phyloP scores from a whole-genome alignment of 1,284 basidiomycete genomes.

The Pyrrhoderma lamaoense region DNA sequence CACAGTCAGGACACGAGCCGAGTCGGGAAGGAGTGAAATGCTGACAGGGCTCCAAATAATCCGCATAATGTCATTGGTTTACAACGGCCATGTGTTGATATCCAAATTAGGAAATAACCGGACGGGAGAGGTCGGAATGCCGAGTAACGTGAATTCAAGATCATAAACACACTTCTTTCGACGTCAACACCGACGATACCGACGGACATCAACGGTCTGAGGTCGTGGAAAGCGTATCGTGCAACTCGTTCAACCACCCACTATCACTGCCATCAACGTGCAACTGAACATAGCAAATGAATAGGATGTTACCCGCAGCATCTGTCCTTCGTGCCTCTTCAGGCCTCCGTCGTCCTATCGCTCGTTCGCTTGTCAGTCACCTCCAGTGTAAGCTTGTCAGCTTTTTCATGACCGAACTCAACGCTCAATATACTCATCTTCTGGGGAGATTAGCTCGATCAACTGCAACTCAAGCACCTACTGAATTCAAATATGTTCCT shows the following conservation, averaged over 20 bases:
- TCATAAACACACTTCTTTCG: too few species aligned
- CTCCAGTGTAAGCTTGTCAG: conserved; percentile 10
- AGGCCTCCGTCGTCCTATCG: conserved; percentile 9
- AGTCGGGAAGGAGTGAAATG: not conserved
- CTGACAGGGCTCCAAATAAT: too few species aligned
- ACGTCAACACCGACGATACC: conserved; percentile 9
- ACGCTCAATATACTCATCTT: not conserved
- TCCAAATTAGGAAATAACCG: too few species aligned
- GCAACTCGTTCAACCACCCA: too few species aligned
- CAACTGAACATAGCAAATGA: too few species aligned
- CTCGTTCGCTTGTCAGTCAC: conserved; percentile 13
- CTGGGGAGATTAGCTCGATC: not conserved
- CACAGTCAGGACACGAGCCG: not conserved
- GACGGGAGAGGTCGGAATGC: conserved; percentile 2
- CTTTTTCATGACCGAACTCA: not conserved
- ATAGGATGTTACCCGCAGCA: not conserved
- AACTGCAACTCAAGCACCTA: not conserved
- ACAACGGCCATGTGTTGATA: too few species aligned
- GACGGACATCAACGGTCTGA: not conserved
- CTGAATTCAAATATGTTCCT: conserved; percentile 41
- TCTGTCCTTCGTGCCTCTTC: conserved; percentile 9
- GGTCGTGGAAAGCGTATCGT: not conserved
- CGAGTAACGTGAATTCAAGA: too few species aligned
- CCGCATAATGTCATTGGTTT: too few species aligned
- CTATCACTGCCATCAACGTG: too few species aligned